Conservation (phyloP, 129 eudicot genomes). For the Helichrysum umbraculigerum region DNA sequence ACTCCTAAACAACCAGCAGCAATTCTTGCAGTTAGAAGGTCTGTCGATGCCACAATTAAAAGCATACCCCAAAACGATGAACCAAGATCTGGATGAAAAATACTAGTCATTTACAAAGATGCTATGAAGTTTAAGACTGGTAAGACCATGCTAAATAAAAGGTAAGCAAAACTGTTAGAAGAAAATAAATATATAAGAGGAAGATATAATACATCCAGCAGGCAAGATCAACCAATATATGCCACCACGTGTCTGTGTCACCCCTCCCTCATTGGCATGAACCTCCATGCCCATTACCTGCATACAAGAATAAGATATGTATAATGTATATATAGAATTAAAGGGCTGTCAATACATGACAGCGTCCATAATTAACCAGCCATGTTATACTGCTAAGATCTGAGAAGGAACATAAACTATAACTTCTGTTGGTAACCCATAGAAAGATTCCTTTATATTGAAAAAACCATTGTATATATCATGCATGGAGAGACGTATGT, state of each 20-base stretch:
- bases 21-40: conserved; percentile 72
- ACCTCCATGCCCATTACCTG: conserved; percentile 98
- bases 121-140: background rate
- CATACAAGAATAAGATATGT: conserved; percentile 10
- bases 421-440: background rate
- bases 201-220: conserved; percentile 81
- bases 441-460: background rate
- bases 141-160: background rate
- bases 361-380: background rate
- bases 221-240: conserved; percentile 96
- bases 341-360: conserved; percentile 3
- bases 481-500: background rate
- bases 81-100: conserved; percentile 66
- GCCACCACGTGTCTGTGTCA: conserved; percentile 99
- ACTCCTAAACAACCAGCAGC: conserved; percentile 96
- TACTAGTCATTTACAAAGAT: conserved; percentile 7
- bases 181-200: background rate
- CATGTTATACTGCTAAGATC: background rate
- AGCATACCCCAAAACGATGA: conserved; percentile 99
- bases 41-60: conserved; percentile 84
- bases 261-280: conserved; percentile 99
- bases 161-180: background rate
- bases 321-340: background rate
- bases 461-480: background rate
- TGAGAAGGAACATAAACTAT: background rate